Conservation (phyloP, 1,284 basidiomycete genomes). For the Fomitopsis schrenkii region DNA sequence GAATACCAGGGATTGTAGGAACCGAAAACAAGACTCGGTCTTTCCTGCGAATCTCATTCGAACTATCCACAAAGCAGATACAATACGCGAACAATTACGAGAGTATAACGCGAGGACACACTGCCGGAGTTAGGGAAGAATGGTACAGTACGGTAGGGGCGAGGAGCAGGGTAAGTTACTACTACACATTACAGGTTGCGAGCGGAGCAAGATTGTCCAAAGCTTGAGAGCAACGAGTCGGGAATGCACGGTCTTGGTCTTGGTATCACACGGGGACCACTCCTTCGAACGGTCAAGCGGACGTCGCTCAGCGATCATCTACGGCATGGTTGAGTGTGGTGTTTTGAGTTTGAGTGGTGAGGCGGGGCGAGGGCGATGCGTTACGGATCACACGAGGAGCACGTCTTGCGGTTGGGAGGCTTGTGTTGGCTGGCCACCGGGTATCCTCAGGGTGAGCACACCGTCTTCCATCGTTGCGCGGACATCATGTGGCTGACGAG, state of each 20-base stretch:
- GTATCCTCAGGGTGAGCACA: conserved; percentile 26
- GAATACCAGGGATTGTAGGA: too few species aligned
- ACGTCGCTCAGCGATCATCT: background rate
- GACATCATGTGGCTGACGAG: conserved; percentile 22
- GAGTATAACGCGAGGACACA: background rate
- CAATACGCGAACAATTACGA: background rate
- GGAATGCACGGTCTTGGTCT: background rate
- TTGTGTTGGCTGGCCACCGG: conserved; percentile 16
- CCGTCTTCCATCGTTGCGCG: conserved; percentile 25
- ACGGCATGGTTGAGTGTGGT: background rate
- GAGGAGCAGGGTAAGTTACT: background rate
- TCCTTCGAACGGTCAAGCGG: background rate
- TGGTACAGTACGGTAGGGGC: too few species aligned
- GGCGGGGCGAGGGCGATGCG: background rate
- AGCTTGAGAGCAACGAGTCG: background rate
- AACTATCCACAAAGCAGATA: background rate
- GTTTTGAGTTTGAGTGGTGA: background rate
- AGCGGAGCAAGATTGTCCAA: background rate
- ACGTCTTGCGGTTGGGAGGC: conserved; percentile 20
- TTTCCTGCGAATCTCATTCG: background rate
- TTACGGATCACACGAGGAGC: conserved; percentile 15
- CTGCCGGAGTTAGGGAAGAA: background rate
- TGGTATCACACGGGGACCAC: background rate
- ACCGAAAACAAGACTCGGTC: too few species aligned
- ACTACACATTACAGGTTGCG: background rate